phyloP scores from a whole-genome alignment of 2,329 filamentous ascomycete species.

The Fusarium nurragi region DNA sequence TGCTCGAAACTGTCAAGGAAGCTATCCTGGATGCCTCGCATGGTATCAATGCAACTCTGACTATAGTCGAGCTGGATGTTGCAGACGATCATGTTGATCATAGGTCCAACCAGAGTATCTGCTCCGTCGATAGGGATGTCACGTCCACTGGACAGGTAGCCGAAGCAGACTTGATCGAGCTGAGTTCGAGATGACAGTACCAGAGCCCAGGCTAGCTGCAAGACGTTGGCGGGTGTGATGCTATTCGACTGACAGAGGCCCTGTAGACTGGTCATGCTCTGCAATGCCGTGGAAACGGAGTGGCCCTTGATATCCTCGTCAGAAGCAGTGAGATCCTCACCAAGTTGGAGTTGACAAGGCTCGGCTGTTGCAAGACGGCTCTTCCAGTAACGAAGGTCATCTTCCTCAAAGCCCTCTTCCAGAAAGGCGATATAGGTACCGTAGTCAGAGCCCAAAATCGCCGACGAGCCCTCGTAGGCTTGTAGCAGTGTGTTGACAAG shows the following conservation, averaged over 20 bases:
- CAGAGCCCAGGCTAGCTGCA: constrained; percentile 4
- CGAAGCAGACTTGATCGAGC: not conserved
- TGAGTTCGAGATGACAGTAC: no score
- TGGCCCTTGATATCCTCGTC: no score
- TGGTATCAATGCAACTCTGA: not conserved
- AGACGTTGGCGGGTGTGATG: no score
- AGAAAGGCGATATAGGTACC: constrained; percentile 3
- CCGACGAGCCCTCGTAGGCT: not conserved
- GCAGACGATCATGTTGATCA: constrained; percentile 1
- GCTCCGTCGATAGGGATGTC: not conserved
- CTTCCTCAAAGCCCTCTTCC: not conserved
- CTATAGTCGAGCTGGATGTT: not conserved
- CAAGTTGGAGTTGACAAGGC: no score
- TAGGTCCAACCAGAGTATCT: not conserved
- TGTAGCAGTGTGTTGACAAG: not conserved
- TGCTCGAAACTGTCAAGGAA: constrained; percentile 1
- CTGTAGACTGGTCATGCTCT: no score
- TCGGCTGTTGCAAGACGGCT: not conserved
- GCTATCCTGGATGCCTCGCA: not conserved
- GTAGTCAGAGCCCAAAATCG: not conserved
- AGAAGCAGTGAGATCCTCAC: no score
- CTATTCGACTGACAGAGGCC: no score
- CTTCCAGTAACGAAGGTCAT: constrained; percentile 2
- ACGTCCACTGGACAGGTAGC: constrained; percentile 2
- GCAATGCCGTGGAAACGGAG: no score